Conservation (phyloP, 1,284 basidiomycete species). For the Chondrostereum purpureum region DNA sequence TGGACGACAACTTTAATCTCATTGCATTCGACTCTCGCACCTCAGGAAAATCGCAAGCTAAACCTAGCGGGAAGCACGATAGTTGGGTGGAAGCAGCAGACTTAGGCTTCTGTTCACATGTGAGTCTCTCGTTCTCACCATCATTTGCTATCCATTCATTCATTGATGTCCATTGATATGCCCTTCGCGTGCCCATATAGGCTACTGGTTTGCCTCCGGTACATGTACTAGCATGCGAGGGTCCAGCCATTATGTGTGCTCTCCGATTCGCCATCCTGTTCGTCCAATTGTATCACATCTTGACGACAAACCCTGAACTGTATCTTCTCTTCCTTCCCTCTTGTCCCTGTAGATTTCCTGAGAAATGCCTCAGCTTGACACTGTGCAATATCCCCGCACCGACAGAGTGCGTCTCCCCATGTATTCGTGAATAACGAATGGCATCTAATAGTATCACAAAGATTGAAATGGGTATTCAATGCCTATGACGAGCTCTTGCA, state of each 20-base stretch:
- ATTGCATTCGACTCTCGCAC: slow-evolving; percentile 68
- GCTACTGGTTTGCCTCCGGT: slow-evolving; percentile 55
- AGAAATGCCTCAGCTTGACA: slow-evolving; percentile 59
- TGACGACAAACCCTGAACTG: too few relatives aligned
- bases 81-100: slow-evolving; percentile 73
- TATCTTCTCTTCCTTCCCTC: slow-evolving; percentile 4
- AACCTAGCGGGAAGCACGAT: slow-evolving; percentile 53
- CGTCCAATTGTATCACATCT: too few relatives aligned
- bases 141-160: not conserved
- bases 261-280: slow-evolving; percentile 59
- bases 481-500: slow-evolving; percentile 57
- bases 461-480: slow-evolving; percentile 51
- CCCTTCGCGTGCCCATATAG: slow-evolving; percentile 27
- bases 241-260: slow-evolving; percentile 43
- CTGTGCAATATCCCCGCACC: slow-evolving; percentile 64
- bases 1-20: slow-evolving; percentile 53
- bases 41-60: slow-evolving; percentile 53
- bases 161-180: not conserved
- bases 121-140: slow-evolving; percentile 23
- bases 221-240: slow-evolving; percentile 63
- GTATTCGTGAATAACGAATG: too few relatives aligned
- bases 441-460: slow-evolving; percentile 27
- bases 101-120: slow-evolving; percentile 58
- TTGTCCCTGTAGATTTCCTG: slow-evolving; percentile 52
- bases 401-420: slow-evolving; percentile 53